Conservation (phyloP, 2,329 filamentous ascomycete species). For the Botrytis hyacinthi region DNA sequence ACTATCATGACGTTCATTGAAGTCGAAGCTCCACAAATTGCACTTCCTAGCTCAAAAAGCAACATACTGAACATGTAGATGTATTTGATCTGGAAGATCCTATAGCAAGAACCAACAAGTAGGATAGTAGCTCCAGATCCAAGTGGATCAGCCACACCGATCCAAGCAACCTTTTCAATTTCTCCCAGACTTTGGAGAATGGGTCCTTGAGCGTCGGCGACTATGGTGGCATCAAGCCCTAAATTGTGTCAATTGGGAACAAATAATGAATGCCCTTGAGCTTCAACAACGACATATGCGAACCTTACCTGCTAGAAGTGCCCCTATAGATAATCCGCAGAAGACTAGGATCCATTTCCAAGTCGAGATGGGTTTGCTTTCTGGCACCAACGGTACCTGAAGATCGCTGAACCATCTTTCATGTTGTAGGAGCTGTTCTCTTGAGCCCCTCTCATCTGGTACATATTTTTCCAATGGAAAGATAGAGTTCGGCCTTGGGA, state of each 20-base stretch:
- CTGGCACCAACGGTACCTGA: not conserved
- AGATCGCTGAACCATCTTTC: not conserved
- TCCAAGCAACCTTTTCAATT: slow-evolving; percentile 35
- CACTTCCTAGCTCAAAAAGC: slow-evolving; percentile 30
- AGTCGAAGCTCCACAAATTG: slow-evolving; percentile 30
- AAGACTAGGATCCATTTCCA: slow-evolving; percentile 3
- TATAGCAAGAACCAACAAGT: slow-evolving; percentile 21
- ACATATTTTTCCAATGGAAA: not conserved
- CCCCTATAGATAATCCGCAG: not conserved
- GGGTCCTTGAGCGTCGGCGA: slow-evolving; percentile 32
- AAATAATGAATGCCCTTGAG: not conserved
- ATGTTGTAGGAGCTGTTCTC: not conserved
- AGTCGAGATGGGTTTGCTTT: not conserved
- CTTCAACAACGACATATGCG: not conserved
- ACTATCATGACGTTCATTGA: not conserved
- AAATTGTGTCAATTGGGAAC: not conserved
- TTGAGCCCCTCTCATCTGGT: not conserved
- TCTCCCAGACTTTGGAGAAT: slow-evolving; percentile 33
- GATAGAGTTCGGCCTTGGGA: not conserved
- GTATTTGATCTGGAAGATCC: slow-evolving; percentile 31
- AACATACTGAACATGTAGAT: slow-evolving; percentile 27
- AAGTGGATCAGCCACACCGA: slow-evolving; percentile 37
- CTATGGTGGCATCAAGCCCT: slow-evolving; percentile 11
- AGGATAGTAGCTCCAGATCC: slow-evolving; percentile 33
- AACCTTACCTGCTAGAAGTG: not conserved